phyloP scores from a whole-genome alignment of 2,329 filamentous ascomycete genomes.

The Diaporthe citriasiana region DNA sequence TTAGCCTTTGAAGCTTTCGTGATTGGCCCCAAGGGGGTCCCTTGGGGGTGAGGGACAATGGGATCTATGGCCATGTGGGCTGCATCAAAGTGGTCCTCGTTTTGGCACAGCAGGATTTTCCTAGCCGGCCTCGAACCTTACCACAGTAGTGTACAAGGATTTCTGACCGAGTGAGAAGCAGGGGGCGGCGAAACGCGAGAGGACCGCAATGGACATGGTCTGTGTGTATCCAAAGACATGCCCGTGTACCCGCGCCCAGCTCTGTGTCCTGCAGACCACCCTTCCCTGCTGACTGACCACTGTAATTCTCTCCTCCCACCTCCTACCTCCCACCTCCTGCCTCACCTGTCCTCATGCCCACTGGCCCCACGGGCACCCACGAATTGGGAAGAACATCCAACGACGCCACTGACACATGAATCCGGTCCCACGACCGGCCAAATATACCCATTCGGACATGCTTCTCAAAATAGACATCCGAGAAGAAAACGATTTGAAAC shows the following conservation, averaged over 20 bases:
- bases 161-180: conserved; percentile 11
- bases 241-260: not conserved
- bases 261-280: not conserved
- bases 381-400: not conserved
- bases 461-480: not conserved
- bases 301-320: not conserved
- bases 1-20: conserved; percentile 19
- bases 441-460: not conserved
- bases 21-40: conserved; percentile 8
- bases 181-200: not conserved
- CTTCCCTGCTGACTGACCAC: not conserved
- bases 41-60: not conserved
- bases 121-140: not conserved
- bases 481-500: not conserved
- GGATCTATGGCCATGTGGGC: conserved; percentile 12
- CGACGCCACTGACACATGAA: conserved; percentile 11
- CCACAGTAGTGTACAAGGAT: too few relatives aligned
- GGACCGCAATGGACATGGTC: conserved; percentile 28
- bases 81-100: conserved; percentile 16
- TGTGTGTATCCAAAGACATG: not conserved
- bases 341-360: too few relatives aligned
- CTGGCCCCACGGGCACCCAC: not conserved
- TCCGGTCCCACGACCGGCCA: not conserved
- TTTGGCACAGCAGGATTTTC: conserved; percentile 16
- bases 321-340: not conserved